A percentile compares a stretch with the other conserved stretches of the same genome.
Evolutionary conservation across 371 early-diverging fungal species (phyloP).

Genomic region (Mucor velutinosus): DNA sequence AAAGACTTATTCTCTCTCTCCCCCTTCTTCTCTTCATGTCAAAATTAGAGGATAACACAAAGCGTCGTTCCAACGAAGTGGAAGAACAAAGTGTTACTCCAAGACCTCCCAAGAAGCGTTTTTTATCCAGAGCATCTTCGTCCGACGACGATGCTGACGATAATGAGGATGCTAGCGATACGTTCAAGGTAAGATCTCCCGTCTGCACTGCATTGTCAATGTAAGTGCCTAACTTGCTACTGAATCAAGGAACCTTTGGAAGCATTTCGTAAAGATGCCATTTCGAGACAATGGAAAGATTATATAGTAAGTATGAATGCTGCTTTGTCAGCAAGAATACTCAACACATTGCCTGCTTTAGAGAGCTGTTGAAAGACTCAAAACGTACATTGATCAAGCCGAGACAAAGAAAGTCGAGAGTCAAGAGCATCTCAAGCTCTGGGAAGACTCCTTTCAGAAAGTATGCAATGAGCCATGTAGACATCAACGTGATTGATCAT

Average conservation of each 20-base stretch:
- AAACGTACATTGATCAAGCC: conserved; percentile 19
- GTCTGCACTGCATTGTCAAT: not conserved
- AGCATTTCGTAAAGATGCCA: conserved; percentile 32
- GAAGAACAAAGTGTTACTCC: conserved; percentile 31
- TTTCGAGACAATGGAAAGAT: conserved; percentile 35
- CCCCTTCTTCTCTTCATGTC: conserved; percentile 11
- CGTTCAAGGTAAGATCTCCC: conserved; percentile 20
- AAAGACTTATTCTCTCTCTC: conserved; percentile 22
- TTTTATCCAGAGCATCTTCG: conserved; percentile 25
- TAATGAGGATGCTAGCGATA: conserved; percentile 23
- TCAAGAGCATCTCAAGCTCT: conserved; percentile 15
- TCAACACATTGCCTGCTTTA: not conserved
- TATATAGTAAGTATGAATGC: conserved; percentile 18
- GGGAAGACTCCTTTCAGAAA: conserved; percentile 27
- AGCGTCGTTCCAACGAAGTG: conserved; percentile 30
- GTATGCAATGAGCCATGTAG: not conserved
- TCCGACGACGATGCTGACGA: conserved; percentile 13
- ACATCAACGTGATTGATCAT: not conserved
- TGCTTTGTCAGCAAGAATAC: not conserved
- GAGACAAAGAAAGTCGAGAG: conserved; percentile 13
- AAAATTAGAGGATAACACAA: conserved; percentile 29
- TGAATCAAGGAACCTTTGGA: conserved; percentile 31
- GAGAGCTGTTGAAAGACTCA: conserved; percentile 24
- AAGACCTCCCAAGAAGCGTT: conserved; percentile 33
- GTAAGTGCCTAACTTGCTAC: not conserved